These are phyloP conservation scores for Colletotrichum sansevieriae DNA, from an alignment of 2,329 filamentous ascomycete genomes.

Conservation along the genomic window DNA sequence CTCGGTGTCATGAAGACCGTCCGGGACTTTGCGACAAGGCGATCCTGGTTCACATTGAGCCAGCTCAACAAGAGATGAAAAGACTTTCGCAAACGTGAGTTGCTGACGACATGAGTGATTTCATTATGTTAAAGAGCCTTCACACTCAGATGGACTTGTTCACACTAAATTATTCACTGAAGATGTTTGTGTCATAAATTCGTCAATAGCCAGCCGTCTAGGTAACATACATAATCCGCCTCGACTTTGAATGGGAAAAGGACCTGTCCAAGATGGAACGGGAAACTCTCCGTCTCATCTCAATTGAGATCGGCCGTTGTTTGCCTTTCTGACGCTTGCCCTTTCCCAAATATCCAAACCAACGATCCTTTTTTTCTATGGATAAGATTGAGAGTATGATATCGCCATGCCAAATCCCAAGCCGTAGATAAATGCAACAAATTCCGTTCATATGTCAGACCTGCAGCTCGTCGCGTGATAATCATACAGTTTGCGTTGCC, in stretches of 20 bases:
- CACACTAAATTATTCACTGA: too few relatives aligned
- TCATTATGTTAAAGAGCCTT: neutral
- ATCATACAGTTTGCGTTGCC: conserved; percentile 13
- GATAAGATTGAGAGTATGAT: conserved; percentile 27
- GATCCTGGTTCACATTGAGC: neutral
- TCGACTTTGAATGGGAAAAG: too few relatives aligned
- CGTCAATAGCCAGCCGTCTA: conserved; percentile 13
- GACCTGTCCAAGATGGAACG: too few relatives aligned
- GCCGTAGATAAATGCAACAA: conserved; percentile 17
- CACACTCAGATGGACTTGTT: too few relatives aligned
- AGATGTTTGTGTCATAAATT: conserved; percentile 15
- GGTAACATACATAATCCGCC: neutral
- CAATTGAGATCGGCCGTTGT: too few relatives aligned
- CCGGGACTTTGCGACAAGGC: neutral
- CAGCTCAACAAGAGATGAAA: neutral
- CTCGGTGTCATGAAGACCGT: too few relatives aligned
- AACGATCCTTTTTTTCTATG: conserved; percentile 37
- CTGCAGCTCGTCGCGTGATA: conserved; percentile 32
- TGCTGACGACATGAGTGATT: neutral
- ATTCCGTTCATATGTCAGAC: conserved; percentile 4
- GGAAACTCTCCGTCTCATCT: too few relatives aligned
- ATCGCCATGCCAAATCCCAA: conserved; percentile 15
- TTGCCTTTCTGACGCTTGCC: neutral
- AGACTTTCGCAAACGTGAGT: neutral
- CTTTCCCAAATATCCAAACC: neutral